Percentiles rank a stretch among this genome's conserved stretches.
These are phyloP conservation scores for Beauveria varroae DNA, from an alignment of 2,329 filamentous ascomycete genomes.

Conservation along the genomic window DNA sequence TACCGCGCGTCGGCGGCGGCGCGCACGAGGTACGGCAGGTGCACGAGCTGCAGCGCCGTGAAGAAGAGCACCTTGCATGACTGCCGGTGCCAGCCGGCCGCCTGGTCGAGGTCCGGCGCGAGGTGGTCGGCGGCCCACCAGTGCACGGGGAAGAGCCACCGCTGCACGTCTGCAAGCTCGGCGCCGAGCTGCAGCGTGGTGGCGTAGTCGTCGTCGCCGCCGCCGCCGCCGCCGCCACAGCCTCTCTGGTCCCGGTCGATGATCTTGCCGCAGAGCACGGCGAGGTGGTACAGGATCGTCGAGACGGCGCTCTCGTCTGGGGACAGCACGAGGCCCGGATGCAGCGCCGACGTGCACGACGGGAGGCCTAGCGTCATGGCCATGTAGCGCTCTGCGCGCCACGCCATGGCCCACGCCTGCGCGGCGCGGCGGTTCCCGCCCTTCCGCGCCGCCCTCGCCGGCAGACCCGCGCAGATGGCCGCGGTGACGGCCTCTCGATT, in stretches of 20 bases:
- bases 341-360: constrained; percentile 26
- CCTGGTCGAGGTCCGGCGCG: constrained; percentile 19
- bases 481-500: constrained; percentile 42
- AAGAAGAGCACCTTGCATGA: constrained; percentile 32
- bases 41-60: constrained; percentile 30
- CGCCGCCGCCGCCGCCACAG: background rate
- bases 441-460: background rate
- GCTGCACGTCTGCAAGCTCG: background rate
- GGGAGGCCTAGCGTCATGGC: constrained; percentile 48
- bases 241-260: constrained; percentile 8
- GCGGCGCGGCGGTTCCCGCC: background rate
- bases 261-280: background rate
- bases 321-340: constrained; percentile 9
- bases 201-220: background rate
- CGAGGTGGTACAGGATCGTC: background rate
- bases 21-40: constrained; percentile 39
- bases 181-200: background rate
- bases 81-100: constrained; percentile 21
- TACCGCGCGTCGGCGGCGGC: constrained; percentile 27
- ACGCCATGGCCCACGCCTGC: constrained; percentile 31
- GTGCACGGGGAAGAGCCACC: background rate
- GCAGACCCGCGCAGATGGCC: constrained; percentile 20
- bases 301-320: background rate
- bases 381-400: constrained; percentile 39
- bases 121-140: constrained; percentile 11